A percentile compares a stretch with the other conserved stretches of the same genome.
Conservation (phyloP, 805 yeast species). For the Metschnikowia bowlesiae region DNA sequence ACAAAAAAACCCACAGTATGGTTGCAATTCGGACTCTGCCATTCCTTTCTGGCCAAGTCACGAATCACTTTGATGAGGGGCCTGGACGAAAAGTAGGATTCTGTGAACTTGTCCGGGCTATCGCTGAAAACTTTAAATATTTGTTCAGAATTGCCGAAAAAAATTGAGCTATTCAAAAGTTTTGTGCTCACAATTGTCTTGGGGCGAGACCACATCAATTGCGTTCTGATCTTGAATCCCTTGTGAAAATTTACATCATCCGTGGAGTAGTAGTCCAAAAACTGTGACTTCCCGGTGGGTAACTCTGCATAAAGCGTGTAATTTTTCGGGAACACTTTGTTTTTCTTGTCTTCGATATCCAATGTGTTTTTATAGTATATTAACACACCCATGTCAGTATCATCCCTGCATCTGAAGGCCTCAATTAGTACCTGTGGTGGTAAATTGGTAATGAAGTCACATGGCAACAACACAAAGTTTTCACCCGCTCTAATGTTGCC, state of each 20-base stretch:
- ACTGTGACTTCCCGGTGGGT: slow-evolving; percentile 38
- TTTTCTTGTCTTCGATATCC: slow-evolving; percentile 75
- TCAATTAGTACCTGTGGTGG: slow-evolving; percentile 88
- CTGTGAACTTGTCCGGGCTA: slow-evolving; percentile 31
- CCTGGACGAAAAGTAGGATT: slow-evolving; percentile 38
- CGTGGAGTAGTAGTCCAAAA: slow-evolving; percentile 70
- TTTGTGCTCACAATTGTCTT: slow-evolving; percentile 71
- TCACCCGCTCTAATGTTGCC: slow-evolving; percentile 30
- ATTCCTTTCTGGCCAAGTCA: slow-evolving; percentile 85
- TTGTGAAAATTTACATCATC: slow-evolving; percentile 69
- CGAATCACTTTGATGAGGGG: slow-evolving; percentile 68
- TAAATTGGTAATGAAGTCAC: slow-evolving; percentile 88
- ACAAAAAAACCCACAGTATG: slow-evolving; percentile 68
- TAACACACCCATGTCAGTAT: slow-evolving; percentile 64
- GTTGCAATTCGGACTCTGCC: slow-evolving; percentile 65
- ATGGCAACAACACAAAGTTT: slow-evolving; percentile 76
- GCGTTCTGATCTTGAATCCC: slow-evolving; percentile 72
- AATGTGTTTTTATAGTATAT: slow-evolving; percentile 71
- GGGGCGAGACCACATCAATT: slow-evolving; percentile 87
- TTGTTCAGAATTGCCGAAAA: slow-evolving; percentile 39
- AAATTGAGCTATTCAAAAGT: slow-evolving; percentile 67
- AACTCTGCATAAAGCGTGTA: slow-evolving; percentile 61
- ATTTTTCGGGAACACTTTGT: slow-evolving; percentile 51
- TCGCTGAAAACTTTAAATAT: slow-evolving; percentile 48
- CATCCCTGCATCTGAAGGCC: slow-evolving; percentile 69